These are phyloP conservation scores for Dioscorea dumetorum DNA, from an alignment of 106 monocot species.

Conservation along the genomic window DNA sequence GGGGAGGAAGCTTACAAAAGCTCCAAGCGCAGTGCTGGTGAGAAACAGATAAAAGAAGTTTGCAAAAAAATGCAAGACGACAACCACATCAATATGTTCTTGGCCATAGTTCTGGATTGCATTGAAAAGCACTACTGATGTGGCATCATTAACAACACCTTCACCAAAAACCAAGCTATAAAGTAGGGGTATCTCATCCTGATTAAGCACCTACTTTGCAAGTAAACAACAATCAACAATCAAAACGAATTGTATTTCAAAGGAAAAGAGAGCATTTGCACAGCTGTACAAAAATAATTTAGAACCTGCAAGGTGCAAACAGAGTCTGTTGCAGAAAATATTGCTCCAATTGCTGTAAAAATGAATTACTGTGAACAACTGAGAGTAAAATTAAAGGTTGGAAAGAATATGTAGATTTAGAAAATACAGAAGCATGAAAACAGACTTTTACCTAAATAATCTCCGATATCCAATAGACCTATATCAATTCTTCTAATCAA, in stretches of 20 bases:
- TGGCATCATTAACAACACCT: slow-evolving; percentile 99
- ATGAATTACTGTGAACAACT: background rate
- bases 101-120: slow-evolving; percentile 92
- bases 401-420: background rate
- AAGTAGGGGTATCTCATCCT: slow-evolving; percentile 93
- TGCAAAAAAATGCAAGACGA: slow-evolving; percentile 50
- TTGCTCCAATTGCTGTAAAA: slow-evolving; percentile 88
- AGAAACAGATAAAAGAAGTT: slow-evolving; percentile 85
- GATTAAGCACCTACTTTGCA: slow-evolving; percentile 74
- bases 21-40: slow-evolving; percentile 83
- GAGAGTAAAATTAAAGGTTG: background rate
- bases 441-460: slow-evolving; percentile 66
- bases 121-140: slow-evolving; percentile 94
- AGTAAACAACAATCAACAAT: too few relatives aligned
- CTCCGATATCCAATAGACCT: slow-evolving; percentile 53
- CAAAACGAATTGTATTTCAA: too few relatives aligned
- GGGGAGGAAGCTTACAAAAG: slow-evolving; percentile 43
- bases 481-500: slow-evolving; percentile 68
- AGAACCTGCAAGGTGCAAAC: slow-evolving; percentile 97
- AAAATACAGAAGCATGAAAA: background rate
- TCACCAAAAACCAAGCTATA: slow-evolving; percentile 98
- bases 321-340: slow-evolving; percentile 97
- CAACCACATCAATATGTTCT: slow-evolving; percentile 47
- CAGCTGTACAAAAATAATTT: too few relatives aligned
- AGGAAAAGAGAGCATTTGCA: too few relatives aligned